These are phyloP conservation scores for Pleurotus salmoneostramineus DNA, from an alignment of 768 basidiomycete species.

Conservation along the genomic window DNA sequence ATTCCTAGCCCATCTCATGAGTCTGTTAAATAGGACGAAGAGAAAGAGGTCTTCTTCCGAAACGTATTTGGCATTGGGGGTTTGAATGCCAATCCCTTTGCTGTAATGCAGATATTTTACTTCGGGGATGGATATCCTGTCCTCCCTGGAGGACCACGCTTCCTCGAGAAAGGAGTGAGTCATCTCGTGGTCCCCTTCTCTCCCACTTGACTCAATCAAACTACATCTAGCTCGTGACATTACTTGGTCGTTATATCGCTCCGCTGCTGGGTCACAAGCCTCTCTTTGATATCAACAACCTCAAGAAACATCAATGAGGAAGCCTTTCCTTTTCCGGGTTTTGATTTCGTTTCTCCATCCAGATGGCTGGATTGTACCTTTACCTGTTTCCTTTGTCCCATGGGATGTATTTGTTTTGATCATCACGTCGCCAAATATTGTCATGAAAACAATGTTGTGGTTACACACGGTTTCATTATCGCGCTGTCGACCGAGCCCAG, in stretches of 20 bases:
- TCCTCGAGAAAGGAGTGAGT: conserved; percentile 1
- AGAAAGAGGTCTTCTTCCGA: conserved; percentile 3
- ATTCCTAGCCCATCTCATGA: not conserved
- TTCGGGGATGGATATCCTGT: not conserved
- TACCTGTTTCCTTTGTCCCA: not conserved
- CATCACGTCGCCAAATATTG: no score
- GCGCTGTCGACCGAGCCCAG: not conserved
- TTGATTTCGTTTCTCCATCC: not conserved
- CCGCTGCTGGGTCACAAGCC: not conserved
- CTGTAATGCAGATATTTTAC: conserved; percentile 7
- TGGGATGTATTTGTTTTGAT: no score
- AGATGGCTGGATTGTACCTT: not conserved
- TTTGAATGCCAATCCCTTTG: not conserved
- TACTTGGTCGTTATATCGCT: conserved; percentile 3
- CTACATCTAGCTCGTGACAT: not conserved
- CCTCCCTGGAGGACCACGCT: conserved; percentile 1
- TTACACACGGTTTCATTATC: no score
- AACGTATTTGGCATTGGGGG: conserved; percentile 1
- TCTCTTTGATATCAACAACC: not conserved
- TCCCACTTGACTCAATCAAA: not conserved
- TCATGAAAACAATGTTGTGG: no score
- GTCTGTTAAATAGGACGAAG: not conserved
- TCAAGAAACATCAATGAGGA: conserved; percentile 2
- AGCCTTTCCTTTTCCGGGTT: not conserved
- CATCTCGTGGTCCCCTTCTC: not conserved